Evolutionary conservation across 2,329 filamentous ascomycete genomes (phyloP), one percentile per base, ranked within the genome.

Genomic region (Sporothrix mexicana): DNA sequence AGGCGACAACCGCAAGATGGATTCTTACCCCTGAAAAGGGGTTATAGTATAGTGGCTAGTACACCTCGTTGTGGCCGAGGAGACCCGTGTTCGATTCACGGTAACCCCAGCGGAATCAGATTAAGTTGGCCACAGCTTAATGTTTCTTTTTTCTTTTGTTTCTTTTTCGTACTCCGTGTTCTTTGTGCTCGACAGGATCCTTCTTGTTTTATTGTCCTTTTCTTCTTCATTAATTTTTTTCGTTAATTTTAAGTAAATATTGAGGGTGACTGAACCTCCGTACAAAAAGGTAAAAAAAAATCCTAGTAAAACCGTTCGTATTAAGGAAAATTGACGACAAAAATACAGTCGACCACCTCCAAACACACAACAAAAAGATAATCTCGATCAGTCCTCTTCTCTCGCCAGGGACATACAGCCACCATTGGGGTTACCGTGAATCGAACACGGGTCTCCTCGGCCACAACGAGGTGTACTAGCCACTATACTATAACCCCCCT

Each of bases 21-120:
- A 17, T 62, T 55, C 71, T 72, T 30, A 36, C 71, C 69, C 71
- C 69, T 25, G 59, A 75, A 74, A 75, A 72, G 74, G 74, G 74
- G 71, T 70, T 70, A 75, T 75, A 75, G 74, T 75, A 74, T 74
- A 75, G 74, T 75, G 74, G 74, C 69, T 72, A 75, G 74, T 74
- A 75, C 74, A 75, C 69, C 61, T 75, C 74, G 74, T 75, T 75
- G 74, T 75, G 74, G 74, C 74, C 74, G 74, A 75, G 61, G 73
- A 76, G 73, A 76, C 74, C 73, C 75, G 73, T 75, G 74, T 76
- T 76, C 75, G 74, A 76, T 76, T 75, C 75, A 76, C 73, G 75
- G 74, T 75, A 71, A 72, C 75, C 74, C 72, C 71, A 74, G 66
- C 70, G 72, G 74, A 71, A 23, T 45, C 55, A 36, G 55, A 64